Evolutionary conservation across 2,329 filamentous ascomycete genomes (phyloP), one percentile per base, ranked within the genome.

Genomic region (Aspergillus tanneri): DNA sequence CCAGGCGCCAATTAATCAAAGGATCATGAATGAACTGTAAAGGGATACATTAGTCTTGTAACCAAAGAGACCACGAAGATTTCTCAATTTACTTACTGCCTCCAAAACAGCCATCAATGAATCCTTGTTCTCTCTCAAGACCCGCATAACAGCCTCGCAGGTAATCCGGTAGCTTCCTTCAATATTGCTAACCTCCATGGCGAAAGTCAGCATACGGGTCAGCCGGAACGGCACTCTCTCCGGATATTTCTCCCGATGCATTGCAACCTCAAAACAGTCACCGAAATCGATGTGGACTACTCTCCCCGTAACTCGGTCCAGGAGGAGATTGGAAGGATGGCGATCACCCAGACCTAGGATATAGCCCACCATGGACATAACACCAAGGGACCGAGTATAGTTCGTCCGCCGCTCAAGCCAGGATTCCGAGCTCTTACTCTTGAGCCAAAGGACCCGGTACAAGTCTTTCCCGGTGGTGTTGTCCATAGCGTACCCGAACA

Each of bases 351-450:
- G 78, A 51, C 93, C 95, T 18, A 99, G 83, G 56, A 99, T 97
- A 70, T 99, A 99, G 55, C 93, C 93, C n/a, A 97, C 93, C 90
- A 99, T 99, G n/a, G 90, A 96, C 93, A 99, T 99, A 62, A 99
- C 93, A 60, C 90, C 93, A 2, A 99, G 79, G 1, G 92, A 97
- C 49, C 93, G 87, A 14, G 93, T 99, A 73, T 99, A 99, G 67
- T 96, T 99, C n/a, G 95, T 99, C 44, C 93, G 87, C 35, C 93
- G 83, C 70, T 97, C 93, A 25, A 99, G 84, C 93, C 93, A 99
- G 2, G 92, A 87, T 70, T 99, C 93, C 0, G 92, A 96, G 53
- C 88, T 95, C 78, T 96, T 96, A 65, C 90, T 96, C 82, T 99
- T 99, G 59, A 99, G 80, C 93, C 95, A 99, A 27, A 99, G 77